Conservation (phyloP, 1,284 basidiomycete genomes). For the Cerioporus squamosus region DNA sequence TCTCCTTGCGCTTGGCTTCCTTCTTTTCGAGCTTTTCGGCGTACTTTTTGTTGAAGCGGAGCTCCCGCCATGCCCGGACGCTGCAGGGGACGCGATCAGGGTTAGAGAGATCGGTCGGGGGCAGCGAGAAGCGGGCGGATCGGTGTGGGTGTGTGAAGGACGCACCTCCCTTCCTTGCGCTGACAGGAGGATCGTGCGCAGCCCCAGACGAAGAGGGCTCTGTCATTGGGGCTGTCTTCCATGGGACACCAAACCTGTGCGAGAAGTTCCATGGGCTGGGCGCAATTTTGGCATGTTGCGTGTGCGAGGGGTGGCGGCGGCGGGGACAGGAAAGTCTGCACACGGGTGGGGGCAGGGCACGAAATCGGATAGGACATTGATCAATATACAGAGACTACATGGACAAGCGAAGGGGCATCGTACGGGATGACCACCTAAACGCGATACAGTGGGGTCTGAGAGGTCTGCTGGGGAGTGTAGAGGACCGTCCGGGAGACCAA, state of each 20-base stretch:
- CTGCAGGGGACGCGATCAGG: slow-evolving; percentile 41
- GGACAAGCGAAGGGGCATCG: slow-evolving; percentile 51
- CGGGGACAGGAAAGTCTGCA: slow-evolving; percentile 37
- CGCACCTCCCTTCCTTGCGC: slow-evolving; percentile 61
- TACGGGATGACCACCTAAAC: slow-evolving; percentile 87
- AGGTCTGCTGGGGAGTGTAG: slow-evolving; percentile 61
- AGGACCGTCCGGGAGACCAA: slow-evolving; percentile 77
- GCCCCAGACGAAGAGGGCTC: slow-evolving; percentile 82
- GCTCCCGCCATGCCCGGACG: slow-evolving; percentile 76
- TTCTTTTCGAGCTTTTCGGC: slow-evolving; percentile 68
- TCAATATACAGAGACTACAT: slow-evolving; percentile 44
- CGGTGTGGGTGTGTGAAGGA: slow-evolving; percentile 1
- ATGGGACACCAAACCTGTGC: slow-evolving; percentile 88
- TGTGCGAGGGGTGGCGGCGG: slow-evolving; percentile 36
- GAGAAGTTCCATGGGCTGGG: slow-evolving; percentile 74
- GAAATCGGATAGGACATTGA: slow-evolving; percentile 21
- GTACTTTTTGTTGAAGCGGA: slow-evolving; percentile 72
- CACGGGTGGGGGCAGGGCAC: slow-evolving; percentile 4
- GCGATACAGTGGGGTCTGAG: slow-evolving; percentile 77
- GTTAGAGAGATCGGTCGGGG: background rate
- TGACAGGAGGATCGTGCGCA: slow-evolving; percentile 74
- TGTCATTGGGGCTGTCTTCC: slow-evolving; percentile 79
- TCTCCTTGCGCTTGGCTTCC: slow-evolving; percentile 37
- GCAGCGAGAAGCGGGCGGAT: background rate
- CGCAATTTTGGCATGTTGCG: slow-evolving; percentile 70